Evolutionary conservation across 306 rosid genomes (phyloP).

Genomic region (Lathyrus oleraceus): DNA sequence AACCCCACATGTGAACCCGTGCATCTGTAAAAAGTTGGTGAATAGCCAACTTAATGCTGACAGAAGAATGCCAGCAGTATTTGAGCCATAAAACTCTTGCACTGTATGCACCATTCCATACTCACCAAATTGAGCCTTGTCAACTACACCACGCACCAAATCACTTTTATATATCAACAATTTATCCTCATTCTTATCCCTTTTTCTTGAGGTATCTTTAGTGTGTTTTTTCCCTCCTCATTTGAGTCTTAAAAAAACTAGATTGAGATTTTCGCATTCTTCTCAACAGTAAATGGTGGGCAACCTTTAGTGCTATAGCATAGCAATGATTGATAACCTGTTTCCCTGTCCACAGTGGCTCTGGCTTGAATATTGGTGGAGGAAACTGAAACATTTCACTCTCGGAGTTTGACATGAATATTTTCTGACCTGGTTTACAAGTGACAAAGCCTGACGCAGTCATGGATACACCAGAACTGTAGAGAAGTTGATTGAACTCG

Average conservation of each 20-base stretch:
- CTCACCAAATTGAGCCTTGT: slow-evolving; percentile 94
- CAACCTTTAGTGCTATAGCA: slow-evolving; percentile 66
- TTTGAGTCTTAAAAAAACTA: slow-evolving; percentile 64
- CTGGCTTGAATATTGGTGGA: slow-evolving; percentile 93
- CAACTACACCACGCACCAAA: slow-evolving; percentile 85
- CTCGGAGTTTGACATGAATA: slow-evolving; percentile 54
- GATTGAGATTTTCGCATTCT: slow-evolving; percentile 71
- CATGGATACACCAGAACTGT: slow-evolving; percentile 73
- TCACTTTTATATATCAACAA: slow-evolving; percentile 74
- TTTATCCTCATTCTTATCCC: slow-evolving; percentile 64
- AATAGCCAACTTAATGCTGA: slow-evolving; percentile 84
- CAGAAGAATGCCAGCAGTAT: slow-evolving; percentile 77
- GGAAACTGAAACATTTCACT: slow-evolving; percentile 62
- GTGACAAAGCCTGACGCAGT: slow-evolving; percentile 40
- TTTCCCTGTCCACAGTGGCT: slow-evolving; percentile 91
- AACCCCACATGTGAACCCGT: slow-evolving; percentile 92
- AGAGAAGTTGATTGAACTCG: slow-evolving; percentile 83
- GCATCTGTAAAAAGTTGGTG: slow-evolving; percentile 83
- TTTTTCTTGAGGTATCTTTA: slow-evolving; percentile 36
- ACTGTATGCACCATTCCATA: slow-evolving; percentile 89
- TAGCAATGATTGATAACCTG: slow-evolving; percentile 92
- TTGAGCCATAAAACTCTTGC: slow-evolving; percentile 86
- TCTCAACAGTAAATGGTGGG: slow-evolving; percentile 83
- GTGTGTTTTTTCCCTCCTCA: slow-evolving; percentile 30
- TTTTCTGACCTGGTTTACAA: slow-evolving; percentile 60